Evolutionary conservation across 306 rosid genomes (phyloP).

Genomic region (Chamaecrista fasciculata): DNA sequence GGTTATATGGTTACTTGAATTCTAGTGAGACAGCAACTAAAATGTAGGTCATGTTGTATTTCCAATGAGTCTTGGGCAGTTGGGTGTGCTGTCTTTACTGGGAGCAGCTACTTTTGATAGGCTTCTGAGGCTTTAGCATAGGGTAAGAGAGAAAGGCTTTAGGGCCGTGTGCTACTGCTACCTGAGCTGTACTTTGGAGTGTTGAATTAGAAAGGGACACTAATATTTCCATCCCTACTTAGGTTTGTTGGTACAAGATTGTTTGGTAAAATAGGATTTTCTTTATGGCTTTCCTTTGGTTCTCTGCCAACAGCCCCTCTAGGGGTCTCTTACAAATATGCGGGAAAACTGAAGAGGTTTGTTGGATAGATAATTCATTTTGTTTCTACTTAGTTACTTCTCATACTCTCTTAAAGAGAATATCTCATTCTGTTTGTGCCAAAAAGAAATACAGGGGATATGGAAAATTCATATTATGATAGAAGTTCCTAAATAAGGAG

Average conservation of each 20-base stretch:
- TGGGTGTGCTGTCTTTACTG: not conserved
- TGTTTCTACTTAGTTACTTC: not conserved
- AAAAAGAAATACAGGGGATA: not conserved
- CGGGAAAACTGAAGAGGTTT: not conserved
- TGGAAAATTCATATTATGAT: not conserved
- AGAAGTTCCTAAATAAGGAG: constrained; percentile 16
- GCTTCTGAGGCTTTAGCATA: not conserved
- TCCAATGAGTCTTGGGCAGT: not conserved
- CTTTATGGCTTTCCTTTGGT: not conserved
- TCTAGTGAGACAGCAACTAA: not conserved
- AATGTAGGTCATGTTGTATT: not conserved
- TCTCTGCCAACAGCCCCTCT: not conserved
- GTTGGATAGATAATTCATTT: not conserved
- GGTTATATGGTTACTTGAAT: not conserved
- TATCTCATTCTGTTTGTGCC: not conserved
- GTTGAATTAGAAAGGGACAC: not conserved
- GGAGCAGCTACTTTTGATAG: not conserved
- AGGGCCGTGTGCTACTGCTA: not conserved
- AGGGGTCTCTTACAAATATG: not conserved
- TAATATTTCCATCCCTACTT: not conserved
- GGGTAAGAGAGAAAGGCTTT: not conserved
- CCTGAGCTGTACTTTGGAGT: not conserved
- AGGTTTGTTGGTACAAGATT: too few relatives aligned
- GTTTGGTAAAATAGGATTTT: not conserved
- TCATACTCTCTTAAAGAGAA: not conserved